Evolutionary conservation across 306 rosid genomes (phyloP), one percentile per base, ranked within the genome.

Genomic region (Citrullus colocynthis): DNA sequence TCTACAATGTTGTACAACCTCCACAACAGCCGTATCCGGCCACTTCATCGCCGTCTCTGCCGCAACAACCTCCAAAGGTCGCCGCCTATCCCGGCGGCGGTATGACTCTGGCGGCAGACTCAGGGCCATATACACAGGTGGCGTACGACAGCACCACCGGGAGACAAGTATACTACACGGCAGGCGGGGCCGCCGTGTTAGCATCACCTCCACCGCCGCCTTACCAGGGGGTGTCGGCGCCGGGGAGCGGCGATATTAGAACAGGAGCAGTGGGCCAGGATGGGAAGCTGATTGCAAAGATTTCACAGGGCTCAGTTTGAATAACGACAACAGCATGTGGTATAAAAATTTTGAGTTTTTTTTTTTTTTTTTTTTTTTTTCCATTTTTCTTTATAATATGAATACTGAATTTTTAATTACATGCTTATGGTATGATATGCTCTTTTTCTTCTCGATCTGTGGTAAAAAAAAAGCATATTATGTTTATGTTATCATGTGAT

Each of bases 91-190:
- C 91, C 5, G 83, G 88, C n/a, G 79, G 80, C 24, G 78, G 90
- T 0, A 82, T 80, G 39, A 70, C 90, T 6, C 62, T 60, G 39
- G 21, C 82, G 0, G 44, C 55, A 1, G 82, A 79, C 16, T 7
- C 78, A 13, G 67, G 77, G 51, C 57, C 57, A 16, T 86, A 83
- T 44, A 74, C 83, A 0, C 89, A 84, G 82, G 79, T 86, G 80
- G 88, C 81, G 74, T 92, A 90, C 48, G 97, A 95, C 69, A 81
- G 89, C 51, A 76, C 71, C 6, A 83, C 79, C 61, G 95, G 97
- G 62, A 90, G 98, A 80, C 98, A 90, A 37, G 90, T 95, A 49
- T 95, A 90, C 81, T 95, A 90, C 45, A 84, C 89, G 34, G 75
- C 89, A 5, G 84, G 83, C 2, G 93, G 90, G 1, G 93, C 93